These are phyloP conservation scores for Leccinellum albellum DNA, from an alignment of 768 basidiomycete species.

Conservation along the genomic window DNA sequence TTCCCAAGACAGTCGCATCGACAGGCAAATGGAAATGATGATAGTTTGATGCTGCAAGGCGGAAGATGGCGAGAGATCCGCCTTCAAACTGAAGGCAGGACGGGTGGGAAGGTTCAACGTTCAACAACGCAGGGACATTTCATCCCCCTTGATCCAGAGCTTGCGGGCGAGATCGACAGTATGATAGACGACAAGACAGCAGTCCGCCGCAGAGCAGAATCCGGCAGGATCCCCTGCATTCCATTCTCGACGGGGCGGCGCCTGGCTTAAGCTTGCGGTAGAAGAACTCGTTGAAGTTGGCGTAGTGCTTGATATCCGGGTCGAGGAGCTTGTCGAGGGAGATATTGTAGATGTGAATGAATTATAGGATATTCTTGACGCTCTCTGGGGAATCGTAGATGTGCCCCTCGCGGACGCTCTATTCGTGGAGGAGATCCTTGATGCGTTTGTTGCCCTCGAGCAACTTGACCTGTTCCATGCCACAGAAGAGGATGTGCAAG, in stretches of 20 bases:
- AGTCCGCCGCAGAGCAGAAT: constrained; percentile 69
- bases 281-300: constrained; percentile 79
- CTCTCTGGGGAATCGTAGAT: constrained; percentile 54
- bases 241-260: constrained; percentile 60
- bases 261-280: constrained; percentile 50
- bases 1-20: constrained; percentile 46
- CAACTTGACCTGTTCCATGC: constrained; percentile 45
- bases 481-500: no score
- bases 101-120: constrained; percentile 42
- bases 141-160: constrained; percentile 75
- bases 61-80: constrained; percentile 60
- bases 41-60: constrained; percentile 78
- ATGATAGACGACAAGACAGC: constrained; percentile 60
- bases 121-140: constrained; percentile 64
- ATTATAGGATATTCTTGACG: constrained; percentile 48
- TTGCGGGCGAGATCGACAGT: constrained; percentile 54
- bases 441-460: constrained; percentile 44
- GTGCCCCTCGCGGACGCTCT: constrained; percentile 53
- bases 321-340: constrained; percentile 60
- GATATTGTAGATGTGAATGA: constrained; percentile 53
- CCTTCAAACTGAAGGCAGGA: constrained; percentile 39
- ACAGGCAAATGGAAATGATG: constrained; percentile 77
- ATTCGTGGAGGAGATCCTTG: constrained; percentile 48
- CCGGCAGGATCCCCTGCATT: no score
- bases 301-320: constrained; percentile 57